phyloP scores from a whole-genome alignment of 305 asterid species.

The Solanum hybrid region DNA sequence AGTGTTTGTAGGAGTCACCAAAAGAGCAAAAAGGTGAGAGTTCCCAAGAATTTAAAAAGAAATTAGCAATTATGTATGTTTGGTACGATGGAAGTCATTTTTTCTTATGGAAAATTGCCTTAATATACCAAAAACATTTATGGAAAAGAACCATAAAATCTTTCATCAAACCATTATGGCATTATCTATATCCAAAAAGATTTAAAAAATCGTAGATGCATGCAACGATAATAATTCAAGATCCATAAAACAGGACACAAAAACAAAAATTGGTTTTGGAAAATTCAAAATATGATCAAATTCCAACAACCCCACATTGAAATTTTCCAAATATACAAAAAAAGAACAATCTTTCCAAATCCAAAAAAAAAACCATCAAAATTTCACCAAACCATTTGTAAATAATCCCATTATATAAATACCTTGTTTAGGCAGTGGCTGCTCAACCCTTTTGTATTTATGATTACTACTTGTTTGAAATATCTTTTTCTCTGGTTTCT shows the following conservation, averaged over 20 bases:
- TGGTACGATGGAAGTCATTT: neutral
- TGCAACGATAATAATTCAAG: neutral
- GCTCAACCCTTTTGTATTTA: neutral
- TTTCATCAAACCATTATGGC: neutral
- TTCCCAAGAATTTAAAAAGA: too few relatives aligned
- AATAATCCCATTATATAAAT: neutral
- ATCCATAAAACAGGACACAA: neutral
- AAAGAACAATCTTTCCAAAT: neutral
- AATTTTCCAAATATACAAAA: slow-evolving; percentile 4
- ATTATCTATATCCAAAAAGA: neutral
- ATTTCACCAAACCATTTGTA: neutral
- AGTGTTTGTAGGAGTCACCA: neutral
- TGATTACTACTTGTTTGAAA: neutral
- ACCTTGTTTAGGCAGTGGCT: neutral
- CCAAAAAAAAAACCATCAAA: neutral
- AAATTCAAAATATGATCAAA: neutral
- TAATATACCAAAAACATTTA: neutral
- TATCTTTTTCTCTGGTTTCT: slow-evolving; percentile 6
- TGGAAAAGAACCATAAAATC: neutral
- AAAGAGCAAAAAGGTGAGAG: neutral
- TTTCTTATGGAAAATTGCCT: neutral
- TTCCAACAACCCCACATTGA: slow-evolving; percentile 4
- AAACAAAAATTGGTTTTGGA: neutral
- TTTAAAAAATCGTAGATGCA: neutral
- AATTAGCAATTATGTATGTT: too few relatives aligned